These are phyloP conservation scores for bread wheat (Triticum aestivum) DNA, from an alignment of 176 grass and related monocot species.

Conservation along the genomic window DNA sequence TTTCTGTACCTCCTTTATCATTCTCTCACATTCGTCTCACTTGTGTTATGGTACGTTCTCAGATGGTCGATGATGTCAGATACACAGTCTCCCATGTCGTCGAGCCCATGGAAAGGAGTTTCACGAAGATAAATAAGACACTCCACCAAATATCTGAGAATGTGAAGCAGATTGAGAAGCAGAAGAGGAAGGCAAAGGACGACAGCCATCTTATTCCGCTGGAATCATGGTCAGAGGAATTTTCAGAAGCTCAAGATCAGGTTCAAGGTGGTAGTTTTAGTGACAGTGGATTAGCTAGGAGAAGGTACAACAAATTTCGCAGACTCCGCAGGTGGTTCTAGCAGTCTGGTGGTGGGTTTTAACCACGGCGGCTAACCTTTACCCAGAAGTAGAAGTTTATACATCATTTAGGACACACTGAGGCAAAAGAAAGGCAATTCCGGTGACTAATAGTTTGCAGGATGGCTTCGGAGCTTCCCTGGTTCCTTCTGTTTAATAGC, in stretches of 20 bases:
- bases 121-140: constrained; percentile 77
- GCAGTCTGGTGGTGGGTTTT: constrained; percentile 9
- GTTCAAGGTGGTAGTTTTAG: constrained; percentile 72
- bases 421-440: constrained; percentile 18
- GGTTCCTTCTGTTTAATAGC: constrained; percentile 42
- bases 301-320: constrained; percentile 41
- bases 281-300: constrained; percentile 73
- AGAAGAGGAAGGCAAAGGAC: constrained; percentile 87
- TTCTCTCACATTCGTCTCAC: not conserved
- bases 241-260: constrained; percentile 65
- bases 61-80: constrained; percentile 98
- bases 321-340: constrained; percentile 59
- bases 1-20: constrained; percentile 4
- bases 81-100: constrained; percentile 94
- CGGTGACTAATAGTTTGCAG: constrained; percentile 15
- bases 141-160: constrained; percentile 92
- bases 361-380: constrained; percentile 26
- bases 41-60: constrained; percentile 27
- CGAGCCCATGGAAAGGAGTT: constrained; percentile 80
- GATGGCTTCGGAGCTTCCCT: constrained; percentile 24
- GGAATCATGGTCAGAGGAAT: constrained; percentile 72
- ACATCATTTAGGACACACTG: constrained; percentile 35
- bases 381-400: constrained; percentile 14
- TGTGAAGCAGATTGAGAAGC: constrained; percentile 80
- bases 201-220: constrained; percentile 85